Evolutionary conservation across 768 basidiomycete genomes (phyloP).

Genomic region (Lentinula guzmanii): DNA sequence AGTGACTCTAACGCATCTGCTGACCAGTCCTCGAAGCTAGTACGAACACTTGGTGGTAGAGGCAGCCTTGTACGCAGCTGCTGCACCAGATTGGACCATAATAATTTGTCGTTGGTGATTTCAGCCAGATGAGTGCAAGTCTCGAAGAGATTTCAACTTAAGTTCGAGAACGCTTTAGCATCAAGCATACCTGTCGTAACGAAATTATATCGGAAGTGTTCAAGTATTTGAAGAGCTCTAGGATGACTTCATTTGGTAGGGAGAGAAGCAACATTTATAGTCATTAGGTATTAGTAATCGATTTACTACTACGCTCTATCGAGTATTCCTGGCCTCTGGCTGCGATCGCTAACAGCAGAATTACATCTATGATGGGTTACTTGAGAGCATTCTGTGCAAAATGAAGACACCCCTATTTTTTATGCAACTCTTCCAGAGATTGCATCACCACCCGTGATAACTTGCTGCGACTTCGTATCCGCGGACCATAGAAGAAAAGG

Average conservation of each 20-base stretch:
- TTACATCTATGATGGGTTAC: not conserved
- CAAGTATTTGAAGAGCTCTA: conserved; percentile 10
- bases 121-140: conserved; percentile 10
- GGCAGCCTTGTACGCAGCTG: conserved; percentile 6
- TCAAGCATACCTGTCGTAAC: conserved; percentile 13
- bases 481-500: conserved; percentile 36
- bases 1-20: not conserved
- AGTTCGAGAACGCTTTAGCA: not conserved
- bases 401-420: not conserved
- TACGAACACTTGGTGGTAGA: conserved; percentile 6
- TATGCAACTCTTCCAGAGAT: not conserved
- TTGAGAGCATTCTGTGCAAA: no score
- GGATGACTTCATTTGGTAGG: conserved; percentile 16
- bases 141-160: conserved; percentile 6
- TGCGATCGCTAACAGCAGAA: not conserved
- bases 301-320: no score
- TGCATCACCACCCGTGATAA: conserved; percentile 32
- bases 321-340: no score
- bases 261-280: not conserved
- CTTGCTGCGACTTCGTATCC: conserved; percentile 32
- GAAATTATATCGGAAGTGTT: conserved; percentile 12
- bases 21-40: not conserved
- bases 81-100: conserved; percentile 15
- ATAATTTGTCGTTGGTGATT: conserved; percentile 11
- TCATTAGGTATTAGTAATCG: no score